phyloP scores from a whole-genome alignment of 2,329 filamentous ascomycete genomes.

The Neofusicoccum sp. region DNA sequence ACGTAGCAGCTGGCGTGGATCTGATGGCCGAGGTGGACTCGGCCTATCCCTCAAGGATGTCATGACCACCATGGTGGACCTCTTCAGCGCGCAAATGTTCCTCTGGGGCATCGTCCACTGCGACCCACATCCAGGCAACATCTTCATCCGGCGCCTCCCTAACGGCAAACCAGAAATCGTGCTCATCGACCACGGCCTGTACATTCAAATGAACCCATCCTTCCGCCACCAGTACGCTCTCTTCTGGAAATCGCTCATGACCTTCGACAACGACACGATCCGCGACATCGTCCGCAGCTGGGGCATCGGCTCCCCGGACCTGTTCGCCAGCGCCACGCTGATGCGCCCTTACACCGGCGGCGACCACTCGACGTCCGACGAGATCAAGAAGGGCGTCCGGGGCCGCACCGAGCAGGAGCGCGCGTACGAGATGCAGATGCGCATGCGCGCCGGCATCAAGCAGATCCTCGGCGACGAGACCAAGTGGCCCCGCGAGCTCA shows the following conservation, averaged over 20 bases:
- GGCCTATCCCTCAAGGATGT: constrained; percentile 80
- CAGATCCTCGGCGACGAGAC: constrained; percentile 80
- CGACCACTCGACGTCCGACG: constrained; percentile 63
- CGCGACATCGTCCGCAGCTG: constrained; percentile 69
- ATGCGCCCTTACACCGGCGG: constrained; percentile 90
- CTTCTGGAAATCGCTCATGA: constrained; percentile 93
- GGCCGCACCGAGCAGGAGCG: constrained; percentile 57
- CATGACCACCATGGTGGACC: constrained; percentile 94
- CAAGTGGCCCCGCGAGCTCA: constrained; percentile 84
- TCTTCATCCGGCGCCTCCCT: constrained; percentile 85
- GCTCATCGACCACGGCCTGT: constrained; percentile 94
- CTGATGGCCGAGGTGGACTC: constrained; percentile 71
- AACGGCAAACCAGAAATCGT: constrained; percentile 85
- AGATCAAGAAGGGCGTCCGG: constrained; percentile 53
- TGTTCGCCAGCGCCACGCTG: constrained; percentile 88
- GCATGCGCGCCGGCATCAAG: constrained; percentile 69
- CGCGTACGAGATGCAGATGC: constrained; percentile 77
- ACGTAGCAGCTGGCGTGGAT: constrained; percentile 74
- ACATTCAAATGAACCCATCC: constrained; percentile 80
- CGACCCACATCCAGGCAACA: constrained; percentile 95
- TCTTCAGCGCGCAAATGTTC: constrained; percentile 98
- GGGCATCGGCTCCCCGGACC: constrained; percentile 85
- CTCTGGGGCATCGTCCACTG: constrained; percentile 95
- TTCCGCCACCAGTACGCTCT: constrained; percentile 78
- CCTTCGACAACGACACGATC: constrained; percentile 85